These are phyloP conservation scores for Monosporozyma aquatica DNA, from an alignment of 805 yeast genomes.

Conservation along the genomic window DNA sequence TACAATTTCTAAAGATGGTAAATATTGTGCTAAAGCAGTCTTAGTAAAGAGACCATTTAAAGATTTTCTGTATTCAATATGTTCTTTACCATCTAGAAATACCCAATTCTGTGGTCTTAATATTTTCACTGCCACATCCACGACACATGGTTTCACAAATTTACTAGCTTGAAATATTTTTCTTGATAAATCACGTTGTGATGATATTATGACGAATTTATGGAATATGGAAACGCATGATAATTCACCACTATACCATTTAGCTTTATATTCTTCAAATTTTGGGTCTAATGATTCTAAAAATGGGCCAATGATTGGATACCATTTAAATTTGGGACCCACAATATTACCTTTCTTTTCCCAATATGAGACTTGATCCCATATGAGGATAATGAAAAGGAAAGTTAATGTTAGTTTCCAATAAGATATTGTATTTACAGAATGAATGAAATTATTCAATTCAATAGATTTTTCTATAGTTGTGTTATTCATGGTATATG, in stretches of 20 bases:
- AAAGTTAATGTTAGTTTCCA: slow-evolving; percentile 42
- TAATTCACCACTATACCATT: slow-evolving; percentile 91
- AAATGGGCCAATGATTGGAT: slow-evolving; percentile 96
- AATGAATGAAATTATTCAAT: slow-evolving; percentile 3
- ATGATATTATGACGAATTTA: slow-evolving; percentile 92
- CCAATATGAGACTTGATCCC: slow-evolving; percentile 74
- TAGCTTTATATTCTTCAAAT: slow-evolving; percentile 83
- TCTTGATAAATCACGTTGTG: slow-evolving; percentile 79
- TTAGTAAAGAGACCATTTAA: slow-evolving; percentile 84
- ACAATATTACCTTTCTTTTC: slow-evolving; percentile 78
- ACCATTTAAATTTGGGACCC: slow-evolving; percentile 78
- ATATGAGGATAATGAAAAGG: slow-evolving; percentile 42
- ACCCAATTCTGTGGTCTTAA: slow-evolving; percentile 97
- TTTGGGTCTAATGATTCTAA: slow-evolving; percentile 91
- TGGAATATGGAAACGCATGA: slow-evolving; percentile 97
- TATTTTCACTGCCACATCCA: slow-evolving; percentile 91
- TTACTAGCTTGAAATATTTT: slow-evolving; percentile 77
- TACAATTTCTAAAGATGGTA: slow-evolving; percentile 75
- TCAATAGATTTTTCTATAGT: not conserved
- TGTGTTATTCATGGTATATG: not conserved
- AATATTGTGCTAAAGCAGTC: slow-evolving; percentile 70
- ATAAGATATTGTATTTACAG: slow-evolving; percentile 37
- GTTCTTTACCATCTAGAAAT: slow-evolving; percentile 91
- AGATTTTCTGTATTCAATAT: slow-evolving; percentile 84
- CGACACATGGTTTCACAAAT: slow-evolving; percentile 94